A percentile compares a stretch with the other conserved stretches of the same genome.
phyloP scores from a whole-genome alignment of 805 yeast genomes.

The Lipomyces yamadae region DNA sequence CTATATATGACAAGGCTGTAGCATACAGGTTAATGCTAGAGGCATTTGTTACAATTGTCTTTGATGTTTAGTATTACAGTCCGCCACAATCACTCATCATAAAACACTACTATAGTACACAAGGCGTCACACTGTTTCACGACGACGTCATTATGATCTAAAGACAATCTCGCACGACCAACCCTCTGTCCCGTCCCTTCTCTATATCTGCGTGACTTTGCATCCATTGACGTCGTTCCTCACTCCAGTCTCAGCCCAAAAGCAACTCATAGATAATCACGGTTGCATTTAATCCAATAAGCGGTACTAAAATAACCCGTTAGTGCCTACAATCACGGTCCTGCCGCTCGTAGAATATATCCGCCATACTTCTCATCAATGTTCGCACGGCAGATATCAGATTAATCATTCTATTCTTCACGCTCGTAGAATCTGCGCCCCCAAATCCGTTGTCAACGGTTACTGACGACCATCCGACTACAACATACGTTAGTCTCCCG shows the following conservation, averaged over 20 bases:
- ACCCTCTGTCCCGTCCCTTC: not conserved
- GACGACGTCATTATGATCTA: not conserved
- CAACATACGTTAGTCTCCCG: not conserved
- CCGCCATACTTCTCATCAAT: slow-evolving; percentile 62
- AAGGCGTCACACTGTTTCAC: not conserved
- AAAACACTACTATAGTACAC: not conserved
- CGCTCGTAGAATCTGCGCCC: slow-evolving; percentile 48
- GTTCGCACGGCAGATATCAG: slow-evolving; percentile 77
- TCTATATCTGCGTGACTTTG: not conserved
- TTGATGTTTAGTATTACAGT: not conserved
- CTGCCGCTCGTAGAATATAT: not conserved
- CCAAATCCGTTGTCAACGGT: slow-evolving; percentile 54
- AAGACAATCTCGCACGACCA: not conserved
- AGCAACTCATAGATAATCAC: slow-evolving; percentile 73
- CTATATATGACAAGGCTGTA: not conserved
- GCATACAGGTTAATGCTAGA: not conserved
- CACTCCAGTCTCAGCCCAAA: slow-evolving; percentile 55
- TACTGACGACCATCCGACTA: slow-evolving; percentile 55
- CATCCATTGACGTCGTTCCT: not conserved
- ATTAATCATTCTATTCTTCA: slow-evolving; percentile 64
- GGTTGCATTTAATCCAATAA: slow-evolving; percentile 67
- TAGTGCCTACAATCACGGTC: slow-evolving; percentile 7
- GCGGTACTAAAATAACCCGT: slow-evolving; percentile 54
- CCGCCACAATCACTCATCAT: not conserved
- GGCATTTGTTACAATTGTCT: not conserved